Percentiles rank a stretch among this genome's conserved stretches.
phyloP scores from a whole-genome alignment of 208 protist genomes.

The Trypanosoma brucei region DNA sequence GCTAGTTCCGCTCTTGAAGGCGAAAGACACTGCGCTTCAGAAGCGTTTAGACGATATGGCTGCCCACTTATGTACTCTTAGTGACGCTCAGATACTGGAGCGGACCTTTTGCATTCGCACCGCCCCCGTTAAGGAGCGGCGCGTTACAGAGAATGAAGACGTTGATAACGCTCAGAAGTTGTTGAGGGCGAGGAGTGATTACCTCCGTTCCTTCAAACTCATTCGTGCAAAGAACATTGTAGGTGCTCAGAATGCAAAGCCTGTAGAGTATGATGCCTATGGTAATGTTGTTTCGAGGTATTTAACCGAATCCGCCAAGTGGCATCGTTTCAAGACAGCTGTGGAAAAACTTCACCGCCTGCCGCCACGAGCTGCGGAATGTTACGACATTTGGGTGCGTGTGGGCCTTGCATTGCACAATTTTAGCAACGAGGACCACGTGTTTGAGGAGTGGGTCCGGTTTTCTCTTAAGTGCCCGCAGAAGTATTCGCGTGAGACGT shows the following conservation, averaged over 20 bases:
- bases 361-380: conserved; percentile 50
- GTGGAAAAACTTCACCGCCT: conserved; percentile 53
- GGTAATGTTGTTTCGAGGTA: conserved; percentile 72
- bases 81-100: conserved; percentile 64
- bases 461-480: conserved; percentile 74
- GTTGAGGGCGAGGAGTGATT: conserved; percentile 12
- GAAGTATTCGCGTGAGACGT: conserved; percentile 76
- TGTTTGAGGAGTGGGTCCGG: conserved; percentile 84
- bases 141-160: background rate
- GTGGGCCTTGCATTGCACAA: conserved; percentile 83
- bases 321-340: conserved; percentile 57
- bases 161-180: conserved; percentile 9
- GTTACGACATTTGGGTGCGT: conserved; percentile 78
- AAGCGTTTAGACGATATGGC: conserved; percentile 43
- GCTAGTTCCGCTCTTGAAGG: conserved; percentile 41
- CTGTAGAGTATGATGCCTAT: conserved; percentile 71
- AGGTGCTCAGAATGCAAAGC: conserved; percentile 40
- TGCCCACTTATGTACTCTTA: conserved; percentile 46
- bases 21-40: conserved; percentile 46
- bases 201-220: conserved; percentile 45
- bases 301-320: conserved; percentile 68
- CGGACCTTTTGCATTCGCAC: conserved; percentile 60
- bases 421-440: conserved; percentile 82
- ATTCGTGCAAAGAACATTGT: conserved; percentile 43
- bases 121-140: conserved; percentile 24